Base-by-base conservation (phyloP, 306 rosid genomes). In the Cajanus cajan region DNA sequence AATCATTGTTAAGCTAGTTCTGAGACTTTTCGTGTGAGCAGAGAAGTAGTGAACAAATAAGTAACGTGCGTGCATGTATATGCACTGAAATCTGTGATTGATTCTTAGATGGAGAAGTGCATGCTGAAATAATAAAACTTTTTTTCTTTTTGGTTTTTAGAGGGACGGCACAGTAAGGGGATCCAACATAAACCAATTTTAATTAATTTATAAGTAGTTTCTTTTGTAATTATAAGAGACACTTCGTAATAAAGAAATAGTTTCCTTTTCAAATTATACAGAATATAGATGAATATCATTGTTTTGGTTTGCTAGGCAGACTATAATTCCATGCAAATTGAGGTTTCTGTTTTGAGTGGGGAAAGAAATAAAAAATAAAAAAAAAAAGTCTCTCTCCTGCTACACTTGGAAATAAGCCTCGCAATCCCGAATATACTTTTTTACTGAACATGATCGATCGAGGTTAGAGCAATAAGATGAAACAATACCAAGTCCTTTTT, bases 11-110 rank as follows among this genome's bases (percentile, higher is more conserved):
- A 18, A 80, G 77, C 59, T 68, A 48, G 39, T 61, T 55, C 47
- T 16, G 52, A 73, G 43, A 19, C 77, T 73, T 83, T 78, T 73
- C 36, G 43, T 36, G 81, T 74, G 69, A 7, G 63, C 54, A 40
- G 59, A 51, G 71, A 63, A 61, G 80, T 50, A 61, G 80, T 50
- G 68, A 7, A 9, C 61, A 28, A 76, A 13, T 62, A 61, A 33
- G 47, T 19, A 73, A 80, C 61, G 48, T 73, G 69, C 18, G 80
- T 68, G 44, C 83, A 54, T 57, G 57, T n/a, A 73, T 43, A 58
- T 37, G 40, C 24, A 16, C 78, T 6, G 37, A 84, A 63, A 58
- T 54, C 12, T 73, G 47, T 14, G 12, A 41, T 41, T 25, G 6
- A 39, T 63, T 37, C 11, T 45, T 16, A 28, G 48, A 69, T 21